Conservation (phyloP, 345 rosid species). For the Litchi chinensis region DNA sequence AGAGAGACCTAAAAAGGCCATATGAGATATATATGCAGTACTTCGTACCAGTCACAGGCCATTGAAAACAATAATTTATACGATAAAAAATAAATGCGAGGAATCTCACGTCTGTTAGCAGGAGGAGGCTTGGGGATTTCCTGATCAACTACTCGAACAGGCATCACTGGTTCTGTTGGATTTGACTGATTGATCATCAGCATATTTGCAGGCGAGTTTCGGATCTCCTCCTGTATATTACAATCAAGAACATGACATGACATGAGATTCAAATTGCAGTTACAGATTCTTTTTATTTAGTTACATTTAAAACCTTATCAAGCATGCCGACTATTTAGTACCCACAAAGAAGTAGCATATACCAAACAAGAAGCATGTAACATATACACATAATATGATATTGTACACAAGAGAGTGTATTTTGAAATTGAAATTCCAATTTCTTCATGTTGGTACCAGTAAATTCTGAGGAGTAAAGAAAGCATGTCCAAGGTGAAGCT, state of each 20-base stretch:
- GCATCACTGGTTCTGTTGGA: constrained; percentile 56
- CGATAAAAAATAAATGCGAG: not conserved
- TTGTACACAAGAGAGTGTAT: not conserved
- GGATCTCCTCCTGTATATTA: constrained; percentile 73
- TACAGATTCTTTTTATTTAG: not conserved
- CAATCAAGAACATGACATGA: not conserved
- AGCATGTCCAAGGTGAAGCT: constrained; percentile 71
- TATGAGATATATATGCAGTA: not conserved
- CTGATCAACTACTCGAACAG: constrained; percentile 46
- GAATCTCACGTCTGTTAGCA: constrained; percentile 79
- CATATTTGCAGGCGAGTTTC: constrained; percentile 66
- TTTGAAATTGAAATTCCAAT: constrained; percentile 16
- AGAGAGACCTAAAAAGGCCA: constrained; percentile 7
- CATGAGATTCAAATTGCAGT: constrained; percentile 4
- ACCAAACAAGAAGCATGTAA: not conserved
- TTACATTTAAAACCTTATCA: too few relatives aligned
- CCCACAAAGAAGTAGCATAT: not conserved
- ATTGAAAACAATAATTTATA: not conserved
- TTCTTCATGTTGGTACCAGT: constrained; percentile 53
- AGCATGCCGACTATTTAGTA: not conserved
- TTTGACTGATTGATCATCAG: constrained; percentile 64
- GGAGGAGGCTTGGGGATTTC: constrained; percentile 74
- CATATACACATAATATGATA: too few relatives aligned
- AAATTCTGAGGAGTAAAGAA: constrained; percentile 79
- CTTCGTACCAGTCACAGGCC: not conserved